phyloP scores from a whole-genome alignment of 345 rosid genomes.

The Gossypium turneri region DNA sequence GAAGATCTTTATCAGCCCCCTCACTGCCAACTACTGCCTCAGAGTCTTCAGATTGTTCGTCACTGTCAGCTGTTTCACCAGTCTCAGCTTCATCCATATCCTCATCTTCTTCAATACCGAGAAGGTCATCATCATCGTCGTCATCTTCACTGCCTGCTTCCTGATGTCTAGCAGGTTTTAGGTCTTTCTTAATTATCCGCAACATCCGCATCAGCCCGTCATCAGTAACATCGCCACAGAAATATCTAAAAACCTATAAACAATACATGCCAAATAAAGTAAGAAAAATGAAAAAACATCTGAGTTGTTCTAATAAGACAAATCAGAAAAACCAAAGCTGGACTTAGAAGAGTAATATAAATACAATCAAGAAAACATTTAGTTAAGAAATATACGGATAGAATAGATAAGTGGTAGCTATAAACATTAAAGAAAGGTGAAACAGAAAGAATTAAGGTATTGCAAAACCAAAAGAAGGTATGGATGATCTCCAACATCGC shows the following conservation, averaged over 20 bases:
- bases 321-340: neutral
- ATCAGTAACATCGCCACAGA: constrained; percentile 68
- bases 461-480: neutral
- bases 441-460: neutral
- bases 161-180: constrained; percentile 84
- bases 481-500: neutral
- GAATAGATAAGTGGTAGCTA: neutral
- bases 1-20: constrained; percentile 39
- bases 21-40: constrained; percentile 50
- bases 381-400: neutral
- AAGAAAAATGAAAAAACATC: neutral
- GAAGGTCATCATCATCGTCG: constrained; percentile 59
- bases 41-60: constrained; percentile 75
- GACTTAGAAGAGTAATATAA: neutral
- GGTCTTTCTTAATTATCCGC: constrained; percentile 79
- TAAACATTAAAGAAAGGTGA: neutral
- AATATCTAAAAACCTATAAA: constrained; percentile 79
- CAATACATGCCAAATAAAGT: neutral
- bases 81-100: constrained; percentile 65
- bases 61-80: constrained; percentile 68
- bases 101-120: constrained; percentile 84
- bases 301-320: neutral
- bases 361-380: neutral
- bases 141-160: constrained; percentile 56
- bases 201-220: constrained; percentile 80